Percentiles rank a stretch among this genome's conserved stretches.
Conservation (phyloP, 2,329 filamentous ascomycete species). For the Pseudocercospora vitis region DNA sequence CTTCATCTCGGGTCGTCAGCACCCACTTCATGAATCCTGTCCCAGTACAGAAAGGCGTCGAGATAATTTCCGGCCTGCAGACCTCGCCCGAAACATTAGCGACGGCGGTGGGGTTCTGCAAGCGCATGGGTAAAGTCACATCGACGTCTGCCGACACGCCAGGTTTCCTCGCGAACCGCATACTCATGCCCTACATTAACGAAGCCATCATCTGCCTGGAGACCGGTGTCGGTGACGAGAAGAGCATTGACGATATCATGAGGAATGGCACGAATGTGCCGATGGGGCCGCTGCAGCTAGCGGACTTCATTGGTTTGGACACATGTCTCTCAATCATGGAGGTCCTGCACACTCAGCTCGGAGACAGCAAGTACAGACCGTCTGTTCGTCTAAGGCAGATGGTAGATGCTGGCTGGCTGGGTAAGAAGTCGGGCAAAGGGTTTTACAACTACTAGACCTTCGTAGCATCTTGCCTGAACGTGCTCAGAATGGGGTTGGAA, state of each 20-base stretch:
- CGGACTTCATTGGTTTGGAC: slow-evolving; percentile 96
- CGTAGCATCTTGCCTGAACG: background rate
- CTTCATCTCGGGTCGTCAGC: slow-evolving; percentile 83
- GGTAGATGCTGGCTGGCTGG: slow-evolving; percentile 96
- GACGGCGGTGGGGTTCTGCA: slow-evolving; percentile 80
- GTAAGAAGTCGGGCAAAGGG: slow-evolving; percentile 95
- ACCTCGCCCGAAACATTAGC: slow-evolving; percentile 80
- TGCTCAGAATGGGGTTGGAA: no score
- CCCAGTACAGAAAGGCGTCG: slow-evolving; percentile 92
- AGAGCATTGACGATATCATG: slow-evolving; percentile 97
- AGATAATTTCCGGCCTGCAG: slow-evolving; percentile 93
- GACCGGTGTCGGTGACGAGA: slow-evolving; percentile 81
- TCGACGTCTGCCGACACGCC: slow-evolving; percentile 86
- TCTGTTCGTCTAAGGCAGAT: slow-evolving; percentile 86
- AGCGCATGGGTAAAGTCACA: slow-evolving; percentile 88
- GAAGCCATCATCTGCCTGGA: slow-evolving; percentile 96
- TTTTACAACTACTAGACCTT: slow-evolving; percentile 77
- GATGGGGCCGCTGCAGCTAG: slow-evolving; percentile 91
- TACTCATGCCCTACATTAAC: slow-evolving; percentile 99
- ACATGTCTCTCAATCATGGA: slow-evolving; percentile 97
- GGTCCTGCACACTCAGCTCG: slow-evolving; percentile 85
- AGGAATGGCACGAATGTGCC: slow-evolving; percentile 98
- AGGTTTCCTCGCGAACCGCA: slow-evolving; percentile 93
- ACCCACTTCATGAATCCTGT: slow-evolving; percentile 99
- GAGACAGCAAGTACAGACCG: slow-evolving; percentile 93